Evolutionary conservation across 768 basidiomycete genomes (phyloP), one percentile per base, ranked within the genome.

Genomic region (Daedalea quercina): DNA sequence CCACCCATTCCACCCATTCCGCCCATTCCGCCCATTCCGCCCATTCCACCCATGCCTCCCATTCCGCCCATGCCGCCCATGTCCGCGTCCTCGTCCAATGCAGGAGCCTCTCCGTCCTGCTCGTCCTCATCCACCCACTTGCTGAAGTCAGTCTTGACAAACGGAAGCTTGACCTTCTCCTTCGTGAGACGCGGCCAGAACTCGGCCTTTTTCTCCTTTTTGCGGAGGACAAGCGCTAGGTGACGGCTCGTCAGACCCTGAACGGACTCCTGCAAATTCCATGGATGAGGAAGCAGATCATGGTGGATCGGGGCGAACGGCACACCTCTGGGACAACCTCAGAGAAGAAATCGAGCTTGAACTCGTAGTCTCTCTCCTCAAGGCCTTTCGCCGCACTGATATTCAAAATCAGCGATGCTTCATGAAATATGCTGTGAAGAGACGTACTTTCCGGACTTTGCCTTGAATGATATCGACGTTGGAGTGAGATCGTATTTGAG

Each of bases 91-190:
- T 76, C 80, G 9, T 74, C 76, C 1, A 69, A 66, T n/a, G 72
- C 54, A 9, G 57, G 64, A 1, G 68, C 59, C 22, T 70, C 78
- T 47, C 76, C 87, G 37, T 90, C 87, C 71, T 97, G 95, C 67
- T 98, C 94, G 65, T 97, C 95, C 73, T 97, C 94, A 64, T 97
- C 94, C 40, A 88, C 87, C 94, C 94, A 97, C 73, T 90, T 95
- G 59, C 76, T 76, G 68, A 97, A 97, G 69, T 97, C 91, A 43
- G 93, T 96, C 79, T 96, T 97, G 69, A 97, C 73, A 71, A 81
- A 94, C 53, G 83, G 74, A 47, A 77, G 82, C 70, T 80, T 90
- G 55, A 80, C 64, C 69, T 93, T 94, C 55, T 89, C 88, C 69
- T 95, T 93, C 44, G 90, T 93, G 48, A 98, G 75, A 53, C 94